Evolutionary conservation across 2,329 filamentous ascomycete species (phyloP), one percentile per base, ranked within the genome.

Genomic region (Colletotrichum destructivum): DNA sequence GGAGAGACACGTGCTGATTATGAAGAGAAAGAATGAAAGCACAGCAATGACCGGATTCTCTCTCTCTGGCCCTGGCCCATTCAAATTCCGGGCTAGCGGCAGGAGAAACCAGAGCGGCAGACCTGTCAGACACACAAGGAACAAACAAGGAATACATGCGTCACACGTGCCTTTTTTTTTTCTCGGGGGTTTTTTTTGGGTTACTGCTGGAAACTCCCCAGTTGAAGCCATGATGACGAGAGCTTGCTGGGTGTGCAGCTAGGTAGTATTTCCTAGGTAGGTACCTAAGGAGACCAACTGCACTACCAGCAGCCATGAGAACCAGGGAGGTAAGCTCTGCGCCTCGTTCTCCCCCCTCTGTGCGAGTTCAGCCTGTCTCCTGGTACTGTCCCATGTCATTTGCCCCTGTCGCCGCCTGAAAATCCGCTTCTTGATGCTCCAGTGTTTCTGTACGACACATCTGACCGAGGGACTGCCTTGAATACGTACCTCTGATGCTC

Each of bases 201-300:
- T 8, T 31, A 7, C 5, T 31, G 31, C 38, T n/a, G 16, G 12
- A 57, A 31, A 7, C 7, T 8, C 52, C 15, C 35, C 12, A 63
- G 57, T 42, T 63, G 64, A 40, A 49, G 65, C 69, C 44, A 54
- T 59, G 23, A 60, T 71, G 69, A 71, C 69, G 69, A 68, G 59
- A 31, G 31, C 31, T 31, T 31, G 6, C 7, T 8, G 31, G 6
- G 31, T 31, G 8, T 31, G 31, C 31, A 31, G 31, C 31, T 31
- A 31, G 31, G 31, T 31, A 31, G 1, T 9, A 31, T 31, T 31
- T 31, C 31, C 31, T 8, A 31, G 1, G 31, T 23, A 23, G 2
- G 3, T 26, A 26, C 4, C n/a, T n/a, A n/a, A n/a, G 26, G 31
- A 31, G 1, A 31, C 31, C 6, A 31, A 31, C 31, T 8, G 31